phyloP scores from a whole-genome alignment of 768 basidiomycete species.

The Tylopilus vinaceipallidus region DNA sequence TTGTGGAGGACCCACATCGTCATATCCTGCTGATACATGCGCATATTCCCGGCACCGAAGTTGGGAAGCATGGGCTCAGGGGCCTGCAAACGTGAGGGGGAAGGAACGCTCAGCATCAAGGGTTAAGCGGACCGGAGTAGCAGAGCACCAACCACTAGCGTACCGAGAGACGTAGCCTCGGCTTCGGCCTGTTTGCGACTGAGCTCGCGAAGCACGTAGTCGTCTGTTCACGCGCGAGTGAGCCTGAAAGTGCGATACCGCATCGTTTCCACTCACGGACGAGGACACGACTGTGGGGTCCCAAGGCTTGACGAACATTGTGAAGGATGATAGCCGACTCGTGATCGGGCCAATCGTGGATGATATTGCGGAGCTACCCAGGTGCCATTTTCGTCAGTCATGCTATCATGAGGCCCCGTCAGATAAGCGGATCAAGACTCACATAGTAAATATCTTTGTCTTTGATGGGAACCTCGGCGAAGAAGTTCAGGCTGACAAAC shows the following conservation, averaged over 20 bases:
- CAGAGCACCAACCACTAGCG: slow-evolving; percentile 14
- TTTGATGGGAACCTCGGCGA: slow-evolving; percentile 26
- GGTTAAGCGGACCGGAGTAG: neutral
- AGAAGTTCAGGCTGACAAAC: slow-evolving; percentile 32
- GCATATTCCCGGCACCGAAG: slow-evolving; percentile 31
- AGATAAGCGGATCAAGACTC: neutral
- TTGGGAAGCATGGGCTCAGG: slow-evolving; percentile 34
- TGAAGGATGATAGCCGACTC: slow-evolving; percentile 25
- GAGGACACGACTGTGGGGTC: slow-evolving; percentile 29
- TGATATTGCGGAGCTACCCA: slow-evolving; percentile 22
- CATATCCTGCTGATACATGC: slow-evolving; percentile 31
- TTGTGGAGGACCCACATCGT: slow-evolving; percentile 32
- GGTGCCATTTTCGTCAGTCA: neutral
- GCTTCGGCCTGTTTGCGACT: slow-evolving; percentile 12
- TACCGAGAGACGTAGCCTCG: slow-evolving; percentile 13
- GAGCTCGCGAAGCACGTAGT: slow-evolving; percentile 20
- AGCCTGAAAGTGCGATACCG: neutral
- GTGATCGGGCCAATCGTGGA: slow-evolving; percentile 36
- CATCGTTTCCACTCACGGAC: slow-evolving; percentile 25
- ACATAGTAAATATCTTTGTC: slow-evolving; percentile 35
- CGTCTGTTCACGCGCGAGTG: slow-evolving; percentile 15
- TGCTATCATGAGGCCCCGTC: neutral
- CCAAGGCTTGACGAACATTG: slow-evolving; percentile 31
- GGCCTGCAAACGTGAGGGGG: slow-evolving; percentile 20
- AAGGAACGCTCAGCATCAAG: neutral